Evolutionary conservation across 2,329 filamentous ascomycete genomes (phyloP).

Genomic region (Gyromitra esculenta): DNA sequence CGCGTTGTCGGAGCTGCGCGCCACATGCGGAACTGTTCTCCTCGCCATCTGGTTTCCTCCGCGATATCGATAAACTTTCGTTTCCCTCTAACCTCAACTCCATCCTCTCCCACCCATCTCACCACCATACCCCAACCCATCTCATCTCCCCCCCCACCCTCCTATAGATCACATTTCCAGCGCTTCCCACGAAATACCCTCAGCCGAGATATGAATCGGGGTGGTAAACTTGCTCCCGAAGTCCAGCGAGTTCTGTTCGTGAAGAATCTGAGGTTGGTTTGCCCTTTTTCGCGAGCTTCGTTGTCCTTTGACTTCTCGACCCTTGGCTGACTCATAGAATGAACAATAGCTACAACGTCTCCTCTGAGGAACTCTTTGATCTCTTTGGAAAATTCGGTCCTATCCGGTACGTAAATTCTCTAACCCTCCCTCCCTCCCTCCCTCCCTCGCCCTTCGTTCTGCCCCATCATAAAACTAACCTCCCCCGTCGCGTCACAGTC

Average conservation of each 20-base stretch:
- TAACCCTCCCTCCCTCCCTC: neutral
- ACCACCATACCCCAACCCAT: slow-evolving; percentile 25
- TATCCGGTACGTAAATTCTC: slow-evolving; percentile 75
- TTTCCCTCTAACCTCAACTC: slow-evolving; percentile 28
- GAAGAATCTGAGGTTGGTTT: slow-evolving; percentile 92
- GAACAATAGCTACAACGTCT: slow-evolving; percentile 98
- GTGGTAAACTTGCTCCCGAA: slow-evolving; percentile 97
- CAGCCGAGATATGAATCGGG: slow-evolving; percentile 77
- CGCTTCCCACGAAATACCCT: slow-evolving; percentile 22
- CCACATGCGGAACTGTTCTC: slow-evolving; percentile 44
- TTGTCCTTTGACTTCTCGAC: slow-evolving; percentile 22
- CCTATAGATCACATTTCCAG: slow-evolving; percentile 17
- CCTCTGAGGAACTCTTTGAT: slow-evolving; percentile 96
- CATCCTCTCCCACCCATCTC: slow-evolving; percentile 25
- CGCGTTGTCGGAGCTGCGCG: slow-evolving; percentile 26
- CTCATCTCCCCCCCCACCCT: slow-evolving; percentile 13
- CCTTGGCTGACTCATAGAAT: slow-evolving; percentile 73
- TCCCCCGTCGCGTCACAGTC: slow-evolving; percentile 66
- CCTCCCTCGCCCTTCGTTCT: neutral
- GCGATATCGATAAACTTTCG: slow-evolving; percentile 49
- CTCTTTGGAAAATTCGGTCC: slow-evolving; percentile 98
- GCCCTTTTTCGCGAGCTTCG: slow-evolving; percentile 45
- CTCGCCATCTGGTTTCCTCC: slow-evolving; percentile 32
- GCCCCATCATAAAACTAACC: slow-evolving; percentile 13
- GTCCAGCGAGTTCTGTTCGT: slow-evolving; percentile 99